phyloP scores from a whole-genome alignment of 2,329 filamentous ascomycete species.

The Lachnum nothofagi region DNA sequence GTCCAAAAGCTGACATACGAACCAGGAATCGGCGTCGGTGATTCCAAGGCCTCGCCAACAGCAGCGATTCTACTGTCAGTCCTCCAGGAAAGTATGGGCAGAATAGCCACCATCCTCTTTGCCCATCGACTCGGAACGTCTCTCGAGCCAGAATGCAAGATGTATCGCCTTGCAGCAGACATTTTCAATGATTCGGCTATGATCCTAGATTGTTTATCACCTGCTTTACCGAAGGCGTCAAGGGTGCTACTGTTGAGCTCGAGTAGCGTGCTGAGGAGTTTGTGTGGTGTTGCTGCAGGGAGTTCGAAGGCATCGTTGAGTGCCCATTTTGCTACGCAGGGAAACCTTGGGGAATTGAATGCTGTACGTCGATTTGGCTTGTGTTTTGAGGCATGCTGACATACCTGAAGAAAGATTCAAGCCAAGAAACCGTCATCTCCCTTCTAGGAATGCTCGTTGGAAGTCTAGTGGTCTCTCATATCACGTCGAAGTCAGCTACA shows the following conservation, averaged over 20 bases:
- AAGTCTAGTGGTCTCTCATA: slow-evolving; percentile 70
- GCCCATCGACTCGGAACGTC: slow-evolving; percentile 62
- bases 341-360: slow-evolving; percentile 89
- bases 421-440: slow-evolving; percentile 90
- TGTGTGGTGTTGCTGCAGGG: slow-evolving; percentile 87
- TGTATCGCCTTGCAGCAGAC: slow-evolving; percentile 64
- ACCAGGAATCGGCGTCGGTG: slow-evolving; percentile 61
- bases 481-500: slow-evolving; percentile 66
- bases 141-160: slow-evolving; percentile 68
- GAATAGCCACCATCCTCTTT: slow-evolving; percentile 65
- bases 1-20: slow-evolving; percentile 5
- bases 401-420: slow-evolving; percentile 65
- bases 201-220: slow-evolving; percentile 64
- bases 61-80: slow-evolving; percentile 61
- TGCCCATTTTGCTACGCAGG: slow-evolving; percentile 81
- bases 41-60: slow-evolving; percentile 60
- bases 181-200: slow-evolving; percentile 67
- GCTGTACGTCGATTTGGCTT: slow-evolving; percentile 49
- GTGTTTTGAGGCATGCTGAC: slow-evolving; percentile 5
- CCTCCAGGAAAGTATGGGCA: slow-evolving; percentile 59
- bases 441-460: slow-evolving; percentile 82
- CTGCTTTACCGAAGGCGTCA: slow-evolving; percentile 52
- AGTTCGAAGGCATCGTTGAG: slow-evolving; percentile 87
- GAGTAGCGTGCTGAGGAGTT: slow-evolving; percentile 55
- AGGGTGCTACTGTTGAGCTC: slow-evolving; percentile 55